Evolutionary conservation across 768 basidiomycete species (phyloP).

Genomic region (Pleurotus djamor): DNA sequence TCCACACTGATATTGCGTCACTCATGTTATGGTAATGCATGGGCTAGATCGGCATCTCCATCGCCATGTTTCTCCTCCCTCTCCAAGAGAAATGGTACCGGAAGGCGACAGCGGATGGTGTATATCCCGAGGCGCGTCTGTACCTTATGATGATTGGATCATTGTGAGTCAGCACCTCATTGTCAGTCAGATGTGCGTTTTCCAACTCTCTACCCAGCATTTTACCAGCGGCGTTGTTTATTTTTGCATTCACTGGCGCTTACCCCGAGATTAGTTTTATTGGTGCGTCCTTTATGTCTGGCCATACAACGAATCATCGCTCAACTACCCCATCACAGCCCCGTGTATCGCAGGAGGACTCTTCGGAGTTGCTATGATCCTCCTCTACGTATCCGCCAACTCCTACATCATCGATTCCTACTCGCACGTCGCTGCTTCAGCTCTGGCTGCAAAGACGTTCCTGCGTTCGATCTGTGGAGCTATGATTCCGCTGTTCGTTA

Average conservation of each 20-base stretch:
- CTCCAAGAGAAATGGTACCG: conserved; percentile 30
- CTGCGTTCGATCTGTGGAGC: conserved; percentile 33
- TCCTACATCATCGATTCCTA: conserved; percentile 45
- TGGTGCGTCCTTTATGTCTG: conserved; percentile 13
- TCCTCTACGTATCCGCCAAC: conserved; percentile 40
- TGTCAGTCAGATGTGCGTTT: not conserved
- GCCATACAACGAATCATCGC: too few relatives aligned
- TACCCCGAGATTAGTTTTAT: conserved; percentile 37
- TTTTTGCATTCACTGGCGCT: conserved; percentile 44
- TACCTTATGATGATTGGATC: conserved; percentile 39
- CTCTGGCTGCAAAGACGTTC: conserved; percentile 42
- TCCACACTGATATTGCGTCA: not conserved
- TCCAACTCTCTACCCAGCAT: conserved; percentile 16
- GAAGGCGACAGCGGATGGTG: conserved; percentile 26
- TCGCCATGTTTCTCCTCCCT: conserved; percentile 26
- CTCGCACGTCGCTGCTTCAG: conserved; percentile 38
- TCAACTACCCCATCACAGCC: conserved; percentile 11
- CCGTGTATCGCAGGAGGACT: conserved; percentile 32
- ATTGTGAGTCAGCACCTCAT: conserved; percentile 21
- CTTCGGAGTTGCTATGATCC: conserved; percentile 39
- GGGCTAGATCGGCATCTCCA: conserved; percentile 29
- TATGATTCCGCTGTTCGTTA: conserved; percentile 35
- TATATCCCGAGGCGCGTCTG: conserved; percentile 41
- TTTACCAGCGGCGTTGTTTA: conserved; percentile 37
- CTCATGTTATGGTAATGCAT: not conserved